phyloP scores from a whole-genome alignment of 2,329 filamentous ascomycete genomes.

The Helotiales sp. region DNA sequence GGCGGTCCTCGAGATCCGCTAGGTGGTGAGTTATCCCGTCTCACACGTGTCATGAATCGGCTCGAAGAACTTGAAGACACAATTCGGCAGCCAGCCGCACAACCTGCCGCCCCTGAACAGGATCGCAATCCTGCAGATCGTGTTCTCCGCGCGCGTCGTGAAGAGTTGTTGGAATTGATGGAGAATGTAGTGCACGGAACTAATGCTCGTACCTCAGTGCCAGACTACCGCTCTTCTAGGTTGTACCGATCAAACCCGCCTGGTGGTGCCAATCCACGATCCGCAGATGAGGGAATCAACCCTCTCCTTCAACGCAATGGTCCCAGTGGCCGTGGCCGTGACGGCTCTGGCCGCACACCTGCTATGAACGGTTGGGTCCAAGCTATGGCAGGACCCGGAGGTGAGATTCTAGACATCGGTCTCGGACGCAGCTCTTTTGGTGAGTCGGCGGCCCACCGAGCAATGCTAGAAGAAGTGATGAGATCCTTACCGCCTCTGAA shows the following conservation, averaged over 20 bases:
- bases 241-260: slow-evolving; percentile 52
- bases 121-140: too few relatives aligned
- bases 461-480: slow-evolving; percentile 33
- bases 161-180: background rate
- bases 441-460: slow-evolving; percentile 30
- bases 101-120: background rate
- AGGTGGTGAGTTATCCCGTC: slow-evolving; percentile 44
- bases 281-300: slow-evolving; percentile 79
- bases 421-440: slow-evolving; percentile 32
- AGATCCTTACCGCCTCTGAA: slow-evolving; percentile 34
- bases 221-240: slow-evolving; percentile 38
- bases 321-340: slow-evolving; percentile 40
- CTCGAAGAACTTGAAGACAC: background rate
- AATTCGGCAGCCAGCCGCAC: background rate
- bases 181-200: slow-evolving; percentile 19
- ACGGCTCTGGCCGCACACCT: slow-evolving; percentile 48
- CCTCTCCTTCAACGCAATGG: slow-evolving; percentile 73
- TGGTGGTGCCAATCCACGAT: slow-evolving; percentile 48
- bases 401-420: slow-evolving; percentile 34
- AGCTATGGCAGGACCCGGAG: slow-evolving; percentile 37
- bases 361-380: slow-evolving; percentile 55
- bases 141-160: too few relatives aligned
- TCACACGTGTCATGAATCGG: slow-evolving; percentile 1
- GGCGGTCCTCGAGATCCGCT: slow-evolving; percentile 54
- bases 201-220: slow-evolving; percentile 35